These are phyloP conservation scores for Xylaria sp. DNA, from an alignment of 2,329 filamentous ascomycete genomes.

Conservation along the genomic window DNA sequence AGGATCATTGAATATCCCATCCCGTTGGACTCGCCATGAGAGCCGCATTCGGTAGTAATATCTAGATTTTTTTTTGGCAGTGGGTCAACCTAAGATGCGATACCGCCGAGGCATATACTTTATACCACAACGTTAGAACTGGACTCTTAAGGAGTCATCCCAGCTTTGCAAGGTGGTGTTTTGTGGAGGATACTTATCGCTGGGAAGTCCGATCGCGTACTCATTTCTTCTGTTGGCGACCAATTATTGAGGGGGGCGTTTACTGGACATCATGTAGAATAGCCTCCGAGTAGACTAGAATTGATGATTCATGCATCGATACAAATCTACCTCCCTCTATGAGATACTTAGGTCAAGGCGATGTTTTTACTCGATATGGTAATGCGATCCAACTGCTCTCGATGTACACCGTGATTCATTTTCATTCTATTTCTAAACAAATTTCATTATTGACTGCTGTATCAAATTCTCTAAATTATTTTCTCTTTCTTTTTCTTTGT, in stretches of 20 bases:
- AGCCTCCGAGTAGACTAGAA: conserved; percentile 24
- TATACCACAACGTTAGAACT: conserved; percentile 21
- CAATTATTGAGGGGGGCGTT: conserved; percentile 22
- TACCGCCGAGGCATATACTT: conserved; percentile 28
- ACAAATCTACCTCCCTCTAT: background rate
- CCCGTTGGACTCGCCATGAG: conserved; percentile 30
- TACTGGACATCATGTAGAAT: conserved; percentile 36
- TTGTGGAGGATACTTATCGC: conserved; percentile 11
- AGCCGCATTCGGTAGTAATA: conserved; percentile 27
- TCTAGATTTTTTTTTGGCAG: conserved; percentile 30
- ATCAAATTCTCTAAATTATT: too few relatives aligned
- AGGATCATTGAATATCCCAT: conserved; percentile 47
- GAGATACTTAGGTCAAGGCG: background rate
- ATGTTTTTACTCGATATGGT: background rate
- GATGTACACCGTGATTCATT: background rate
- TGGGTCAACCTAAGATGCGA: conserved; percentile 9
- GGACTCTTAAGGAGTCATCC: background rate
- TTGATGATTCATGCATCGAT: conserved; percentile 34
- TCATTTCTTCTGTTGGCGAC: conserved; percentile 9
- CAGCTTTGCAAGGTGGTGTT: background rate
- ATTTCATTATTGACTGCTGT: background rate
- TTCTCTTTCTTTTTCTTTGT: too few relatives aligned
- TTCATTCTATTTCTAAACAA: background rate
- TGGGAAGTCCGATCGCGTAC: conserved; percentile 3
- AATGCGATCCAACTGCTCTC: too few relatives aligned